Conservation (phyloP, 352 stramenopile species). For the Pythium chondricola region DNA sequence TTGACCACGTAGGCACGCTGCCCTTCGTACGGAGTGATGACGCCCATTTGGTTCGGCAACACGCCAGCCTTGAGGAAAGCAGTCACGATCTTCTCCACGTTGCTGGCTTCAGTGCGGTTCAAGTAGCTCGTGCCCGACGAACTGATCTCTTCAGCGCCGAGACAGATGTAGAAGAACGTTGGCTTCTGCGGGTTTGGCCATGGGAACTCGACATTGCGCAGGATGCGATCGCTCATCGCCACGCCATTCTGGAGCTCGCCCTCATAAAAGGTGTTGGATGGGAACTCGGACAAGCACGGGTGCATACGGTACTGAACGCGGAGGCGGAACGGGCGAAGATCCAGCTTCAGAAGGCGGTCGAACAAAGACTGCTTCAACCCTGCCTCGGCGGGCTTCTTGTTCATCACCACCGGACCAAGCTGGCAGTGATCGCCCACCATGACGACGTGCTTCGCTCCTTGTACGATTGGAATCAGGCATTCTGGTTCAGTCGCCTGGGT, state of each 20-base stretch:
- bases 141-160: conserved; percentile 97
- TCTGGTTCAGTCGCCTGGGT: conserved; percentile 99
- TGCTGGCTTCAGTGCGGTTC: conserved; percentile 97
- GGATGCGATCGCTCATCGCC: conserved; percentile 90
- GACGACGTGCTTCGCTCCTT: conserved; percentile 98
- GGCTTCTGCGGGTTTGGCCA: conserved; percentile 97
- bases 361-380: conserved; percentile 98
- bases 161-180: conserved; percentile 97
- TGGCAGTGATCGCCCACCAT: conserved; percentile 99
- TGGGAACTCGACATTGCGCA: conserved; percentile 90
- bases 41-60: conserved; percentile 89
- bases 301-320: conserved; percentile 99
- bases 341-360: conserved; percentile 94
- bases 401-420: conserved; percentile 97
- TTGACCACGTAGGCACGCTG: conserved; percentile 98
- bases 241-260: conserved; percentile 98
- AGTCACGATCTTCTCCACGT: conserved; percentile 98
- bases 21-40: conserved; percentile 98
- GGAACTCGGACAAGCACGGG: conserved; percentile 97
- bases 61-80: conserved; percentile 94
- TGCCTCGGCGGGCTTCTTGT: conserved; percentile 96
- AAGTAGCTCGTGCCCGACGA: conserved; percentile 97
- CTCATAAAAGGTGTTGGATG: conserved; percentile 99
- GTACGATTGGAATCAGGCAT: conserved; percentile 98
- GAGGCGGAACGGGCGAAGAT: conserved; percentile 95